Percentiles rank a stretch among this genome's conserved stretches.
These are phyloP conservation scores for Colletotrichum lindemuthianum DNA, from an alignment of 2,329 filamentous ascomycete species.

Conservation along the genomic window DNA sequence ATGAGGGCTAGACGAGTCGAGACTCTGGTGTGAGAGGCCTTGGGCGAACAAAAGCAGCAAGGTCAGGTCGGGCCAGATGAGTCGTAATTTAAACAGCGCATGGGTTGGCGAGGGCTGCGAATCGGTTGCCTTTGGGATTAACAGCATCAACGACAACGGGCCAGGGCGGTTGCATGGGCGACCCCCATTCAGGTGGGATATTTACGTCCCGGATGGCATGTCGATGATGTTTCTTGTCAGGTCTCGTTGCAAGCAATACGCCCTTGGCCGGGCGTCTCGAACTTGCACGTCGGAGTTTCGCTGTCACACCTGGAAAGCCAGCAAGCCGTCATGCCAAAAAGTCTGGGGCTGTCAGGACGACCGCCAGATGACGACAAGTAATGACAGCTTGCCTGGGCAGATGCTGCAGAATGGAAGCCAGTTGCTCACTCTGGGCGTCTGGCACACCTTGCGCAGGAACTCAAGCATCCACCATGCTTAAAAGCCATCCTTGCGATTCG, in stretches of 20 bases:
- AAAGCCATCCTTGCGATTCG: conserved; percentile 28
- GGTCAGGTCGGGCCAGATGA: conserved; percentile 28
- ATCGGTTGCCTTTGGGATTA: neutral
- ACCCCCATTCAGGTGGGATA: conserved; percentile 6
- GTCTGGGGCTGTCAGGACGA: conserved; percentile 14
- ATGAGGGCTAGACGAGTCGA: conserved; percentile 29
- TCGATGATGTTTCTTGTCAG: neutral
- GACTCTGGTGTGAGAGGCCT: conserved; percentile 22
- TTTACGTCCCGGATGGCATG: neutral
- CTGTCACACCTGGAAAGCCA: neutral
- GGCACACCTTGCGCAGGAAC: conserved; percentile 19
- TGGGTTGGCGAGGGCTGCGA: conserved; percentile 27
- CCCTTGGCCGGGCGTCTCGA: no score
- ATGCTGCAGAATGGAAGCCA: conserved; percentile 7
- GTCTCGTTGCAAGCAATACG: no score
- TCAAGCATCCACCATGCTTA: conserved; percentile 34
- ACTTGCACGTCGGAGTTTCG: no score
- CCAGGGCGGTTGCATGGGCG: neutral
- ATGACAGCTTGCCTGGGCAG: conserved; percentile 11
- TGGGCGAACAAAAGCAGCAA: conserved; percentile 13
- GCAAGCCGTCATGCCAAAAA: conserved; percentile 9
- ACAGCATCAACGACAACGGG: neutral
- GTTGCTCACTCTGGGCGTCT: neutral
- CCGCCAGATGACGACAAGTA: neutral
- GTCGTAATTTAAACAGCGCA: conserved; percentile 31